Percentiles rank a stretch among this genome's conserved stretches.
Conservation (phyloP, 768 basidiomycete species). For the Lactarius deliciosus region DNA sequence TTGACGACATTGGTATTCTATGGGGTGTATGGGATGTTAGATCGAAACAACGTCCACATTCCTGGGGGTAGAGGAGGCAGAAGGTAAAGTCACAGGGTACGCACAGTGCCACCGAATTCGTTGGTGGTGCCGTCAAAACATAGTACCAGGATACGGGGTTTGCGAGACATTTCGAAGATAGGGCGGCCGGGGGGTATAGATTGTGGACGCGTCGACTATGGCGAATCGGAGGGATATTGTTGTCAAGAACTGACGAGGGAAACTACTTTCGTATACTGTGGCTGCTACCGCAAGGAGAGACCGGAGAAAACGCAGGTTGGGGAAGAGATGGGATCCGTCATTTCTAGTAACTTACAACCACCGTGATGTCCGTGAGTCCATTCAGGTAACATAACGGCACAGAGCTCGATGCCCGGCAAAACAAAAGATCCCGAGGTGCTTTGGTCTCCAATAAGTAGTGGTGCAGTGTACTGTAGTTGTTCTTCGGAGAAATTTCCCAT, state of each 20-base stretch:
- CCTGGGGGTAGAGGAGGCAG: not conserved
- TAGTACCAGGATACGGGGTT: conserved; percentile 24
- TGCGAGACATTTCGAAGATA: conserved; percentile 27
- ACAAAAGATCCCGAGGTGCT: not conserved
- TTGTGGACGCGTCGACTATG: not conserved
- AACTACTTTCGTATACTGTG: not conserved
- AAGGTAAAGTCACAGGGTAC: not conserved
- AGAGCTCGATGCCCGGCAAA: not conserved
- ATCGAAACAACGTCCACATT: not conserved
- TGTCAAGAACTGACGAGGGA: too few relatives aligned
- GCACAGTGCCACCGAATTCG: conserved; percentile 8
- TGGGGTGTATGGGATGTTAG: conserved; percentile 16
- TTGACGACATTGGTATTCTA: conserved; percentile 46
- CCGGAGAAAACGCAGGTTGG: not conserved
- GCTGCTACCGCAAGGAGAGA: not conserved
- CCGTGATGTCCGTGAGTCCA: not conserved
- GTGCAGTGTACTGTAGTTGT: too few relatives aligned
- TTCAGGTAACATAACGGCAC: not conserved
- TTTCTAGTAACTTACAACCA: not conserved
- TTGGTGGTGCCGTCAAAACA: conserved; percentile 29
- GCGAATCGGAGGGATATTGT: too few relatives aligned
- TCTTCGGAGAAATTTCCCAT: not conserved
- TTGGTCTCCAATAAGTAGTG: too few relatives aligned
- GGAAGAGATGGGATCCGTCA: not conserved
- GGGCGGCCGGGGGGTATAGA: not conserved